A percentile compares a stretch with the other conserved stretches of the same genome.
phyloP scores from a whole-genome alignment of 2,329 filamentous ascomycete genomes.

The Talaromyces sp. region DNA sequence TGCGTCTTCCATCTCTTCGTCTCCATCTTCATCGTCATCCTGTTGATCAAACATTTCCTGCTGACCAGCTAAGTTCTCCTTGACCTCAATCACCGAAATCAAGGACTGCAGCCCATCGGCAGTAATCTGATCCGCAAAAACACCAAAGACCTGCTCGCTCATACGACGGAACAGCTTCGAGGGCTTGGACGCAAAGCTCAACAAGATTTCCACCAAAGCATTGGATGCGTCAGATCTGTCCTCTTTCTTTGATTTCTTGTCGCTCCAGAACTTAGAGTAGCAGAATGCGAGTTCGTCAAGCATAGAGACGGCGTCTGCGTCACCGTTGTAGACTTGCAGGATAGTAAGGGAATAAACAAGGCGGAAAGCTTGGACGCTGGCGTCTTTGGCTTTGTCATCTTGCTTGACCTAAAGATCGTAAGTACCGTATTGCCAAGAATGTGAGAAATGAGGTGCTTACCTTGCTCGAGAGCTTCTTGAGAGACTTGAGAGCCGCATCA shows the following conservation, averaged over 20 bases:
- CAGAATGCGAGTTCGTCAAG: slow-evolving; percentile 77
- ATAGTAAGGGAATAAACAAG: slow-evolving; percentile 81
- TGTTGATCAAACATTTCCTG: slow-evolving; percentile 78
- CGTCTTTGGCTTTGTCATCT: slow-evolving; percentile 44
- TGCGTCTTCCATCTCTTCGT: slow-evolving; percentile 52
- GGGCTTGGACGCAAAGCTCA: slow-evolving; percentile 84
- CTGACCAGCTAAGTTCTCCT: slow-evolving; percentile 79
- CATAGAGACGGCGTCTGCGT: slow-evolving; percentile 78
- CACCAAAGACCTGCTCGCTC: slow-evolving; percentile 81
- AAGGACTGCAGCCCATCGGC: slow-evolving; percentile 66
- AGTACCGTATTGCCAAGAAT: neutral
- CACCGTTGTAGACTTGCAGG: slow-evolving; percentile 85
- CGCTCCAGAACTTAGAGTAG: slow-evolving; percentile 59
- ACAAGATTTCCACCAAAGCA: slow-evolving; percentile 77
- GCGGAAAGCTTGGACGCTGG: slow-evolving; percentile 73
- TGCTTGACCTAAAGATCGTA: slow-evolving; percentile 48
- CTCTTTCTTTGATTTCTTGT: slow-evolving; percentile 52
- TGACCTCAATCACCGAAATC: slow-evolving; percentile 63
- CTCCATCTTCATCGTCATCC: slow-evolving; percentile 55
- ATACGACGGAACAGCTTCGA: slow-evolving; percentile 82
- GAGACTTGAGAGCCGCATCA: slow-evolving; percentile 41
- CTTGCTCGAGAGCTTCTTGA: slow-evolving; percentile 38
- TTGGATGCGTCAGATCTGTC: slow-evolving; percentile 57
- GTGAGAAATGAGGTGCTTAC: slow-evolving; percentile 20
- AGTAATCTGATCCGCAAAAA: slow-evolving; percentile 73